phyloP scores from a whole-genome alignment of 106 monocot genomes.

The Amphibolis antarctica region DNA sequence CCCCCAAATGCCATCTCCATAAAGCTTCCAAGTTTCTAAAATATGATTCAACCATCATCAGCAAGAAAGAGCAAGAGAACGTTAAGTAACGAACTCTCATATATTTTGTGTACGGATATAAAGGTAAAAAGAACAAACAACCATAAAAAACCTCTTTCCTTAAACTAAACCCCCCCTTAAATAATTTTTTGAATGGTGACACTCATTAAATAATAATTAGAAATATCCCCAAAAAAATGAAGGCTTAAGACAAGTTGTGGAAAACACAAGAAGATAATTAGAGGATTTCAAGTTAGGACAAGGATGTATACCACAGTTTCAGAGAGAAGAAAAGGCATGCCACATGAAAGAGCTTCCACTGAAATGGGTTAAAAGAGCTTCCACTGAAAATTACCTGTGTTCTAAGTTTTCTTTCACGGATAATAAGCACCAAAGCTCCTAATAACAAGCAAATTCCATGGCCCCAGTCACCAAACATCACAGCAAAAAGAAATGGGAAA shows the following conservation, averaged over 20 bases:
- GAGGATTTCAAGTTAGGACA: too few relatives aligned
- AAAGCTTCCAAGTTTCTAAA: constrained; percentile 93
- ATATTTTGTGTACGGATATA: neutral
- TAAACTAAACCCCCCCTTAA: too few relatives aligned
- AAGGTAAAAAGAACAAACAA: neutral
- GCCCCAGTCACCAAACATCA: constrained; percentile 99
- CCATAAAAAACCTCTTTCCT: neutral
- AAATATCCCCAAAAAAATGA: too few relatives aligned
- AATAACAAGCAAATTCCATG: constrained; percentile 93
- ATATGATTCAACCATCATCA: constrained; percentile 15
- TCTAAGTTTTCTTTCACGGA: constrained; percentile 72
- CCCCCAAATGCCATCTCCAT: constrained; percentile 99
- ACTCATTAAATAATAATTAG: too few relatives aligned
- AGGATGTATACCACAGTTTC: too few relatives aligned
- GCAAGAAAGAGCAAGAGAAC: neutral
- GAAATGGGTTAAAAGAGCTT: neutral
- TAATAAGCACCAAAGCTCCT: constrained; percentile 72
- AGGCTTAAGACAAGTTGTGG: too few relatives aligned
- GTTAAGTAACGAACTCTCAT: neutral
- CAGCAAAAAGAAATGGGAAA: constrained; percentile 98
- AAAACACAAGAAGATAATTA: too few relatives aligned
- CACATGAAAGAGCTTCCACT: too few relatives aligned
- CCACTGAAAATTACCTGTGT: constrained; percentile 43
- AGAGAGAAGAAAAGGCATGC: too few relatives aligned
- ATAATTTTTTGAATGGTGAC: too few relatives aligned